These are phyloP conservation scores for Hypomyces perniciosus DNA, from an alignment of 2,329 filamentous ascomycete genomes.

Conservation along the genomic window DNA sequence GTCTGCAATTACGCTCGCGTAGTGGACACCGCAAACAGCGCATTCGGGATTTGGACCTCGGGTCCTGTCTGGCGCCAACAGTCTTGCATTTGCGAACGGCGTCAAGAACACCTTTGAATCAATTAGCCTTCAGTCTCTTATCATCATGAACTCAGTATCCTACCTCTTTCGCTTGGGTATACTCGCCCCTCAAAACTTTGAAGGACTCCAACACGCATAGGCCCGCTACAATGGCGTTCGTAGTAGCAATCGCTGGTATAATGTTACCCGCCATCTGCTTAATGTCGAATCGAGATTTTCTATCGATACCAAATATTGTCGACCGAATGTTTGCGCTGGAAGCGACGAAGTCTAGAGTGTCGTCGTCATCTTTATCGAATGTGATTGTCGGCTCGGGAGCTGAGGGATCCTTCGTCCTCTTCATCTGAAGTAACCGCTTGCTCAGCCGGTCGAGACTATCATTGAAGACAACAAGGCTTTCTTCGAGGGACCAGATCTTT, in stretches of 20 bases:
- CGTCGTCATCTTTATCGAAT: conserved; percentile 95
- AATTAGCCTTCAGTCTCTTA: not conserved
- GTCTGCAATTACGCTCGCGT: conserved; percentile 63
- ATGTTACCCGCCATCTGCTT: conserved; percentile 99
- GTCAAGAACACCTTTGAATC: conserved; percentile 66
- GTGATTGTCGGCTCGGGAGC: conserved; percentile 60
- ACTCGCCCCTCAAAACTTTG: conserved; percentile 75
- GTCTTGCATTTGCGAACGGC: conserved; percentile 52
- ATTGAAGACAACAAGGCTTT: conserved; percentile 81
- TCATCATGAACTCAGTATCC: conserved; percentile 12
- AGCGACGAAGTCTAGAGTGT: conserved; percentile 91
- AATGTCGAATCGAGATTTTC: conserved; percentile 88
- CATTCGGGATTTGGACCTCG: conserved; percentile 72
- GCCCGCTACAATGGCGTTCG: conserved; percentile 91
- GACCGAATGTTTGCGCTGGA: conserved; percentile 87
- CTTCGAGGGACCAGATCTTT: conserved; percentile 69
- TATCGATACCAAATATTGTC: conserved; percentile 79
- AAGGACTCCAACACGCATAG: conserved; percentile 89
- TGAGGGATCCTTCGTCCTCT: conserved; percentile 41
- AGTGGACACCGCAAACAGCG: conserved; percentile 72
- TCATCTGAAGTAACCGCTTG: conserved; percentile 62
- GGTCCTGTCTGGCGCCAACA: conserved; percentile 52
- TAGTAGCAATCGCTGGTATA: conserved; percentile 95
- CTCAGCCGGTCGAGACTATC: conserved; percentile 76
- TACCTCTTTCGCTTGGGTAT: conserved; percentile 68